Evolutionary conservation across 2,329 filamentous ascomycete genomes (phyloP).

Genomic region (Lojkania enalia): DNA sequence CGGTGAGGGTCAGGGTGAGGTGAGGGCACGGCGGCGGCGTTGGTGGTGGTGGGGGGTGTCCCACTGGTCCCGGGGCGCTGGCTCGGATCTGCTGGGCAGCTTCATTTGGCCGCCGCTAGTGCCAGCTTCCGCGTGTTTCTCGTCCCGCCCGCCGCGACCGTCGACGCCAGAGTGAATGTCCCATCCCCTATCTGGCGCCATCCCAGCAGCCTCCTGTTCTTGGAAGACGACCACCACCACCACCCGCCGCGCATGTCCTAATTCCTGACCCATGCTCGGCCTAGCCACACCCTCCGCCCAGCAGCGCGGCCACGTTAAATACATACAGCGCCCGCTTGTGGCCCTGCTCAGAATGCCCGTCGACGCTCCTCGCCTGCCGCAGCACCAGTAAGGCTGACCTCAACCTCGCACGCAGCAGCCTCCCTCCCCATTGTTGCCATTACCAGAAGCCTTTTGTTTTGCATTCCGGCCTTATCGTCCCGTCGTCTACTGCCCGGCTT

Average conservation of each 20-base stretch:
- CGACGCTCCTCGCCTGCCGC: conserved; percentile 11
- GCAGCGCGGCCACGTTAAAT: conserved; percentile 33
- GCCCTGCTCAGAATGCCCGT: conserved; percentile 16
- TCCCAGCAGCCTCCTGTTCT: conserved; percentile 12
- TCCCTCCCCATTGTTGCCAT: conserved; percentile 3
- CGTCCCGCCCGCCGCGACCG: conserved; percentile 39
- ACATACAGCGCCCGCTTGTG: conserved; percentile 28
- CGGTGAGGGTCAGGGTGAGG: conserved; percentile 4
- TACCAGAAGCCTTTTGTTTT: conserved; percentile 9
- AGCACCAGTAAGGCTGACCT: conserved; percentile 31
- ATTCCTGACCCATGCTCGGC: conserved; percentile 28
- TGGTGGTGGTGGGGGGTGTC: too few relatives aligned
- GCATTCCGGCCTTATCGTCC: neutral
- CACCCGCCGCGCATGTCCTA: conserved; percentile 5
- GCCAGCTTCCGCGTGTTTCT: conserved; percentile 31
- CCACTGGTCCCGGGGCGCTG: conserved; percentile 22
- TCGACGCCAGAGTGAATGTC: conserved; percentile 26
- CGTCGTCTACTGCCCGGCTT: neutral
- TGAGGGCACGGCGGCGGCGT: neutral
- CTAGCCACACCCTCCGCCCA: conserved; percentile 29
- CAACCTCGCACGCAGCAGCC: conserved; percentile 18
- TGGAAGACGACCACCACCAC: conserved; percentile 2
- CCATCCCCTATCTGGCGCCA: conserved; percentile 20
- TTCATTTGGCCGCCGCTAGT: conserved; percentile 30
- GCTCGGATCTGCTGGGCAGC: conserved; percentile 36